Percentiles rank a stretch among this genome's conserved stretches.
Conservation (phyloP, 768 basidiomycete genomes). For the Scleroderma citrinum region DNA sequence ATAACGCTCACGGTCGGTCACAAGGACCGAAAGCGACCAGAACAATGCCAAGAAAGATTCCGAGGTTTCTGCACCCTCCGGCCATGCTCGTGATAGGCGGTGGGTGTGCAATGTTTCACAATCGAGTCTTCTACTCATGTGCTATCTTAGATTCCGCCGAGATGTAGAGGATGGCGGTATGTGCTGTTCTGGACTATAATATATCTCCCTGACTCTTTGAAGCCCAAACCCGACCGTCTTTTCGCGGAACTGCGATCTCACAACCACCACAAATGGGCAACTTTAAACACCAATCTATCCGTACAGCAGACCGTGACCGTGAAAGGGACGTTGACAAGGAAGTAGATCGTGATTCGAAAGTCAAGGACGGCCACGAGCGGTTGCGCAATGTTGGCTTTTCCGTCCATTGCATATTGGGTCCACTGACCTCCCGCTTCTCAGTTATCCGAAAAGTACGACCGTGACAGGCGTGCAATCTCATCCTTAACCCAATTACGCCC, state of each 20-base stretch:
- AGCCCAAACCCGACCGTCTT: slow-evolving; percentile 55
- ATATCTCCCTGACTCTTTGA: slow-evolving; percentile 23
- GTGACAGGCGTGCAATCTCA: slow-evolving; percentile 60
- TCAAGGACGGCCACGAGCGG: slow-evolving; percentile 74
- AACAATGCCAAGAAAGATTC: slow-evolving; percentile 51
- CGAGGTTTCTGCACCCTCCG: slow-evolving; percentile 47
- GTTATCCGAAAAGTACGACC: slow-evolving; percentile 86
- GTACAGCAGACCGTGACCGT: slow-evolving; percentile 55
- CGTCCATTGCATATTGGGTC: not conserved
- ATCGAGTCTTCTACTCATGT: slow-evolving; percentile 6
- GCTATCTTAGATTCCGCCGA: slow-evolving; percentile 55
- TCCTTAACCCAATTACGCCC: slow-evolving; percentile 44
- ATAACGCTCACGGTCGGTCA: slow-evolving; percentile 17
- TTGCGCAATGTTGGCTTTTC: slow-evolving; percentile 54
- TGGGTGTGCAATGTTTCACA: slow-evolving; percentile 22
- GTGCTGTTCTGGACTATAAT: slow-evolving; percentile 12
- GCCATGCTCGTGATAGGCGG: slow-evolving; percentile 63
- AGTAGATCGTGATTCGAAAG: slow-evolving; percentile 50
- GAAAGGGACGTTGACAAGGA: slow-evolving; percentile 43
- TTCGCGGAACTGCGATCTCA: slow-evolving; percentile 55
- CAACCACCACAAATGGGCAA: slow-evolving; percentile 93
- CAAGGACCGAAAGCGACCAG: slow-evolving; percentile 43
- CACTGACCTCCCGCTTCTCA: slow-evolving; percentile 24
- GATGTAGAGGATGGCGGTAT: slow-evolving; percentile 71
- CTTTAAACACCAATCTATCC: slow-evolving; percentile 83